Evolutionary conservation across 2,329 filamentous ascomycete species (phyloP).

Genomic region (Endoconidiophora laricicola): DNA sequence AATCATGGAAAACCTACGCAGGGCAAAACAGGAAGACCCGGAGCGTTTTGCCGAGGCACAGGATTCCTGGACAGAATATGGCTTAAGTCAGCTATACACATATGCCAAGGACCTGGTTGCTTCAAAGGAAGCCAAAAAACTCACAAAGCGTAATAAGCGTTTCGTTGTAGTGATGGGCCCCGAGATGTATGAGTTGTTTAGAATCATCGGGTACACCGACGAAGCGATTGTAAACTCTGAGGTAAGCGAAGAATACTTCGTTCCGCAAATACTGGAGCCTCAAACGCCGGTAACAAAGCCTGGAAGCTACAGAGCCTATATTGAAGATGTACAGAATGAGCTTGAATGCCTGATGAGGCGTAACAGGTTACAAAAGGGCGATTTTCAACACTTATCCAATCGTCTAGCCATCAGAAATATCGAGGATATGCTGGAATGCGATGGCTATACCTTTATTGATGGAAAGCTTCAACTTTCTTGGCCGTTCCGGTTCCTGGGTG

Average conservation of each 20-base stretch:
- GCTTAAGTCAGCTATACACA: slow-evolving; percentile 30
- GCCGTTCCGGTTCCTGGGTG: slow-evolving; percentile 19
- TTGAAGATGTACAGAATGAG: slow-evolving; percentile 33
- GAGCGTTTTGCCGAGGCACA: slow-evolving; percentile 29
- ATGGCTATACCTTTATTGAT: slow-evolving; percentile 19
- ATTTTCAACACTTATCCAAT: slow-evolving; percentile 18
- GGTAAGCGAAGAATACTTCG: slow-evolving; percentile 24
- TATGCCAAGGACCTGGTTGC: slow-evolving; percentile 35
- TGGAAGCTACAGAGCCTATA: slow-evolving; percentile 28
- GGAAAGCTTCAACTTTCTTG: slow-evolving; percentile 8
- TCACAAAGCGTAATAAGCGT: slow-evolving; percentile 40
- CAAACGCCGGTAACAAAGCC: slow-evolving; percentile 19
- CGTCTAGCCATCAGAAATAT: slow-evolving; percentile 17
- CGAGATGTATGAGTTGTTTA: slow-evolving; percentile 32
- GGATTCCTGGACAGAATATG: slow-evolving; percentile 24
- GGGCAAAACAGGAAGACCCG: slow-evolving; percentile 29
- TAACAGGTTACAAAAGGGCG: slow-evolving; percentile 19
- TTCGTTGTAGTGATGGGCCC: slow-evolving; percentile 37
- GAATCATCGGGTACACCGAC: slow-evolving; percentile 32
- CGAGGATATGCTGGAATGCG: slow-evolving; percentile 17
- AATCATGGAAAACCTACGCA: slow-evolving; percentile 24
- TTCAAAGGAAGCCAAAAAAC: slow-evolving; percentile 24
- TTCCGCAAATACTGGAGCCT: slow-evolving; percentile 21
- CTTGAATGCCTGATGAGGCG: slow-evolving; percentile 26
- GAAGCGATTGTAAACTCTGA: slow-evolving; percentile 20